Evolutionary conservation across 208 protist species (phyloP).

Genomic region (Jaenimonas drosophilae): DNA sequence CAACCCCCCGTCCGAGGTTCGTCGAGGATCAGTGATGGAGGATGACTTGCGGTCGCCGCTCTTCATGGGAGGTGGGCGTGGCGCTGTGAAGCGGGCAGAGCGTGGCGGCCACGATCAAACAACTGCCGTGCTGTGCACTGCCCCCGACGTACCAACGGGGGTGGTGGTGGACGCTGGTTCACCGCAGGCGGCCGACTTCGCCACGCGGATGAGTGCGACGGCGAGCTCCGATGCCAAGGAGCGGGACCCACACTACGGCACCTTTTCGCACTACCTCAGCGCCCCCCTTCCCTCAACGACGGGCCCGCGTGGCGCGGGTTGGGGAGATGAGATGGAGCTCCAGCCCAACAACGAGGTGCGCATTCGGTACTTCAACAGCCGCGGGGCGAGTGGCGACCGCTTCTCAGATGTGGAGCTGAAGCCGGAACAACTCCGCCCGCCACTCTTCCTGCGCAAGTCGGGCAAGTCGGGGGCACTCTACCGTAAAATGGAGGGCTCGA

Average conservation of each 20-base stretch:
- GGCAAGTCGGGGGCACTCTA: too few species aligned
- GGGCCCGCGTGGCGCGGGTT: conserved; percentile 1
- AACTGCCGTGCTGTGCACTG: not conserved
- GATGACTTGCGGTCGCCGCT: not conserved
- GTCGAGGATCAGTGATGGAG: too few species aligned
- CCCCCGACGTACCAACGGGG: not conserved
- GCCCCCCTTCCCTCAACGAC: not conserved
- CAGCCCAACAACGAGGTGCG: conserved; percentile 37
- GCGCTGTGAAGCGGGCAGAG: not conserved
- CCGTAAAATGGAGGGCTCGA: too few species aligned
- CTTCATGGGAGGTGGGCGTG: not conserved
- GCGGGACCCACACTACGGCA: conserved; percentile 22
- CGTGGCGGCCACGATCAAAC: not conserved
- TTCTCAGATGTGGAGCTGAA: conserved; percentile 61
- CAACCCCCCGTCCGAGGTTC: not conserved
- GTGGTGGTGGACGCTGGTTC: not conserved
- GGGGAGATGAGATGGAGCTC: too few species aligned
- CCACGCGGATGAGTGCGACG: not conserved
- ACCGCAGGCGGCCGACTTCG: not conserved
- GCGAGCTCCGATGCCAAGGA: not conserved
- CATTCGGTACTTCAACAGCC: conserved; percentile 78
- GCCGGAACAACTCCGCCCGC: conserved; percentile 41
- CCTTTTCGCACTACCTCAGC: conserved; percentile 11
- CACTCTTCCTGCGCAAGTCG: conserved; percentile 38
- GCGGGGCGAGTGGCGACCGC: conserved; percentile 28